phyloP scores from a whole-genome alignment of 129 eudicot species.

The Helianthus annuus region HanXRQr2.0-SUNRISE NC_035446.2:52202379-52202878 shows the following conservation, averaged over 20 bases:
- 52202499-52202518: not conserved
- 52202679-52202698: not conserved
- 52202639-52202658: not conserved
- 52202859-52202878: constrained; percentile 48
- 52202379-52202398: not conserved
- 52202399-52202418: too few species aligned
- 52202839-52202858: constrained; percentile 53
- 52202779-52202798: constrained; percentile 39
- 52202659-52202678: not conserved
- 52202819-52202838: constrained; percentile 33
- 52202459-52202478: too few species aligned
- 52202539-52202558: not conserved
- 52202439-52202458: too few species aligned
- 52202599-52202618: not conserved
- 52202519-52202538: not conserved
- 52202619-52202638: not conserved
- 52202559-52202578: too few species aligned
- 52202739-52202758: not conserved
- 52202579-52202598: too few species aligned
- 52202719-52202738: not conserved
- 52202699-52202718: not conserved
- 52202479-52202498: not conserved
- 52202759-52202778: constrained; percentile 35
- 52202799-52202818: constrained; percentile 34
- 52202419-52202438: too few species aligned